Percentiles rank a stretch among this genome's conserved stretches.
These are phyloP conservation scores for Colletotrichum sp. DNA, from an alignment of 2,329 filamentous ascomycete genomes.

Conservation along the genomic window DNA sequence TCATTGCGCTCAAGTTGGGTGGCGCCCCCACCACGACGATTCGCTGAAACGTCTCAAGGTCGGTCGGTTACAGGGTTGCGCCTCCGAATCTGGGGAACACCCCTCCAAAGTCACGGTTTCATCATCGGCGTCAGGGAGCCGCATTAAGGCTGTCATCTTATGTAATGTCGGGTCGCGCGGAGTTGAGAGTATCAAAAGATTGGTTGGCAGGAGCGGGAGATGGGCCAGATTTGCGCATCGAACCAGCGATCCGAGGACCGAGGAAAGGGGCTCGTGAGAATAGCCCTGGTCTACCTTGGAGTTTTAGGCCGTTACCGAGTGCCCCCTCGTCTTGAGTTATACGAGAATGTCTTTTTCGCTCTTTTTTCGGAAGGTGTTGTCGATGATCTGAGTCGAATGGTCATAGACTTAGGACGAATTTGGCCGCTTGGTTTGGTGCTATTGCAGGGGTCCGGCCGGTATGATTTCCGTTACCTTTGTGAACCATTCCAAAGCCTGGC, in stretches of 20 bases:
- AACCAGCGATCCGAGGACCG: background rate
- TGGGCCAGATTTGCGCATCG: slow-evolving; percentile 1
- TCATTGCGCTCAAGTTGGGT: background rate
- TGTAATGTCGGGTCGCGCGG: background rate
- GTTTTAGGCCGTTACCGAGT: background rate
- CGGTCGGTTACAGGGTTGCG: slow-evolving; percentile 6
- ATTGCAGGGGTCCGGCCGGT: background rate
- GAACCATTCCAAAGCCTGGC: background rate
- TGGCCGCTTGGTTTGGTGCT: background rate
- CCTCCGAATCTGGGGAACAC: slow-evolving; percentile 7
- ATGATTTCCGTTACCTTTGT: background rate
- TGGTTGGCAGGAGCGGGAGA: slow-evolving; percentile 14
- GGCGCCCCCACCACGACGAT: background rate
- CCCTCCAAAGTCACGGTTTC: background rate
- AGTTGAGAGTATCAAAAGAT: background rate
- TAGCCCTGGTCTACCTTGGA: background rate
- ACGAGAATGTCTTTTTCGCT: background rate
- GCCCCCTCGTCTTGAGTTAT: background rate
- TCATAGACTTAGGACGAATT: background rate
- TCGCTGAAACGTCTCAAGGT: slow-evolving; percentile 19
- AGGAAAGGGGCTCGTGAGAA: background rate
- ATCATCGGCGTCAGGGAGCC: background rate
- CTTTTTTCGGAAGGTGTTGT: background rate
- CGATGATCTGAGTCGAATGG: background rate
- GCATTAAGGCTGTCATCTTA: slow-evolving; percentile 2